Base-by-base conservation (phyloP, 2,329 filamentous ascomycete species). In the Cordyceps sp. region DNA sequence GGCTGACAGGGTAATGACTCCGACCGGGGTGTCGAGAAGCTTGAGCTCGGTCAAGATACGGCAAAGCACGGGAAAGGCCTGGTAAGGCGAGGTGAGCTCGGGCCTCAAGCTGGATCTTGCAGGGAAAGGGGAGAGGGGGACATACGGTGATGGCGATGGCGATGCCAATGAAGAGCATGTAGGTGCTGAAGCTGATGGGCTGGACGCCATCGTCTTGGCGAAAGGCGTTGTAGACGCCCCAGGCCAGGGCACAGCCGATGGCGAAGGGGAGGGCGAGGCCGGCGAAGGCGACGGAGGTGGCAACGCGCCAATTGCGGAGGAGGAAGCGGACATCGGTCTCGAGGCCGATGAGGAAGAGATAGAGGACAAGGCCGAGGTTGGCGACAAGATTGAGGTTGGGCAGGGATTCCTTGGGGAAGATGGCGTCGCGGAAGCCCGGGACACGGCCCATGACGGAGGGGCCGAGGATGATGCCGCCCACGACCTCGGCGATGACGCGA, bases 31-130 rank as follows among this genome's bases (percentile, higher is more conserved):
- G 33, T 69, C 61, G 5, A 96, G 73, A 31, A 96, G 63, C 45
- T 93, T 90, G 33, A 96, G 62, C 53, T 93, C 86, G 0, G 84
- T 88, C 41, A 96, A 60, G 42, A 96, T 96, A 51, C 88, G 81
- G 48, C 88, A 94, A 10, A 96, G 69, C 1, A 96, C 88, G 0
- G 88, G 88, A 45, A 96, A 78, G 8, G 73, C 84, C 38, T 47
- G 26, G 29, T 12, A 5, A 23, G 13, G 20, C 15, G 28, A 10
- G 1, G 22, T 33, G 13, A 38, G 25, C 20, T 8, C 3, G 15
- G 9, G 9, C 6, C 6, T 10, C n/a, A 16, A 32, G 13, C n/a
- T n/a, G n/a, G n/a, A n/a, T n/a, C n/a, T n/a, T n/a, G 26, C 26
- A 14, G 10, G 4, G 1, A 10, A 28, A 18, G 18, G n/a, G 18